phyloP scores from a whole-genome alignment of 2,329 filamentous ascomycete genomes.

The Nectriaceae sp. region DNA sequence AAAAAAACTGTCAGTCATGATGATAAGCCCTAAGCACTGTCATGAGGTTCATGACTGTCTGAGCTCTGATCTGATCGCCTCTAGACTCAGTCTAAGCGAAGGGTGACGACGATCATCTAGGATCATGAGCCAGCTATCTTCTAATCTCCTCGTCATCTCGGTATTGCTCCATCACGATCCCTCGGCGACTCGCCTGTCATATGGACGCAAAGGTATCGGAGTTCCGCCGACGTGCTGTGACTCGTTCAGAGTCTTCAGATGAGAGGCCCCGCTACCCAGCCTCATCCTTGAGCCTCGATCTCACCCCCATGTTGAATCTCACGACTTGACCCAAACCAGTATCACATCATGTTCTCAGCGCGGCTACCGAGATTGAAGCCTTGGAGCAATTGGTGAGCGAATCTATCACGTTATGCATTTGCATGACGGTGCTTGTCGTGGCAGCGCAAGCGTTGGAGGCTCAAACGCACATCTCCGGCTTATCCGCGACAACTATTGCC shows the following conservation, averaged over 20 bases:
- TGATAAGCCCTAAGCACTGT: too few relatives aligned
- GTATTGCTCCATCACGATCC: neutral
- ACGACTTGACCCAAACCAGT: conserved; percentile 5
- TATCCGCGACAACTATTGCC: neutral
- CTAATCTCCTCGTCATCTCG: neutral
- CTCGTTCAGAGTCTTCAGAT: neutral
- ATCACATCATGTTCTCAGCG: conserved; percentile 7
- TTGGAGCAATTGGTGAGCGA: neutral
- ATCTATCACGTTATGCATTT: conserved; percentile 8
- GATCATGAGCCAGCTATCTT: too few relatives aligned
- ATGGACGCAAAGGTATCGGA: neutral
- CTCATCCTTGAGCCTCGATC: conserved; percentile 9
- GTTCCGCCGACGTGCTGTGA: neutral
- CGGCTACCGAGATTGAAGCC: conserved; percentile 15
- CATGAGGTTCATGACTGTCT: too few relatives aligned
- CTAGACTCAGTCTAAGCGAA: neutral
- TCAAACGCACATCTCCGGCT: neutral
- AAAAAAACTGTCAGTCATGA: too few relatives aligned
- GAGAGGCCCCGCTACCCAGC: neutral
- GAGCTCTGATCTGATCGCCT: too few relatives aligned
- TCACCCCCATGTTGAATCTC: conserved; percentile 20
- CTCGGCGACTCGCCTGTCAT: neutral
- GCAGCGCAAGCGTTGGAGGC: neutral
- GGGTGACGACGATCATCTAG: neutral
- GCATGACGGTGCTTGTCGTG: too few relatives aligned